Conservation (phyloP, 257 asterid species). For the Eucommia ulmoides region DNA sequence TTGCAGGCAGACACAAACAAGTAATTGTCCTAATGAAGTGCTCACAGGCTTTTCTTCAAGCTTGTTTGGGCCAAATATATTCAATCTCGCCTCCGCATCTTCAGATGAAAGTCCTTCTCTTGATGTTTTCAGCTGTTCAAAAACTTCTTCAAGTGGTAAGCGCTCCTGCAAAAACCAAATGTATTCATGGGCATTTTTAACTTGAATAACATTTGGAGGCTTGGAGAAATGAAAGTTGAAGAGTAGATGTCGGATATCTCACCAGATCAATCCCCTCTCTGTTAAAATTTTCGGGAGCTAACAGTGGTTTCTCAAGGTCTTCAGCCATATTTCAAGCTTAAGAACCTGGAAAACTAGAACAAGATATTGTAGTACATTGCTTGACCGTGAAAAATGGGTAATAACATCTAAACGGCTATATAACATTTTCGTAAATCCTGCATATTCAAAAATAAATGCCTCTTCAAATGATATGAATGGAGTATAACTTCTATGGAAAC, state of each 20-base stretch:
- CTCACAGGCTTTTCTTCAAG: constrained; percentile 22
- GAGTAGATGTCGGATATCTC: background rate
- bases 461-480: too few species aligned
- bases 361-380: background rate
- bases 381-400: background rate
- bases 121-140: constrained; percentile 18
- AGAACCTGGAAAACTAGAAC: background rate
- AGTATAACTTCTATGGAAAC: too few species aligned
- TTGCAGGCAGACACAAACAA: background rate
- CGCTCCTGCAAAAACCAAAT: constrained; percentile 11
- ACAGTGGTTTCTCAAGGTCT: constrained; percentile 15
- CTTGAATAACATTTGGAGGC: background rate
- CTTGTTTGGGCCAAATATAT: constrained; percentile 18
- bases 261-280: constrained; percentile 24
- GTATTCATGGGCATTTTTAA: background rate
- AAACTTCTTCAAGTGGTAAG: constrained; percentile 15
- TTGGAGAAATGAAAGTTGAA: background rate
- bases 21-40: background rate
- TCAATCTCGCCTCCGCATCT: constrained; percentile 16
- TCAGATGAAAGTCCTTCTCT: constrained; percentile 18
- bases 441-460: background rate
- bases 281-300: constrained; percentile 17
- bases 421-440: background rate
- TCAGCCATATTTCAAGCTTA: constrained; percentile 11
- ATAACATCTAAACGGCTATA: background rate